Percentiles rank a stretch among this genome's conserved stretches.
Conservation (phyloP, 2,329 filamentous ascomycete species). For the Pyricularia pennisetigena region DNA sequence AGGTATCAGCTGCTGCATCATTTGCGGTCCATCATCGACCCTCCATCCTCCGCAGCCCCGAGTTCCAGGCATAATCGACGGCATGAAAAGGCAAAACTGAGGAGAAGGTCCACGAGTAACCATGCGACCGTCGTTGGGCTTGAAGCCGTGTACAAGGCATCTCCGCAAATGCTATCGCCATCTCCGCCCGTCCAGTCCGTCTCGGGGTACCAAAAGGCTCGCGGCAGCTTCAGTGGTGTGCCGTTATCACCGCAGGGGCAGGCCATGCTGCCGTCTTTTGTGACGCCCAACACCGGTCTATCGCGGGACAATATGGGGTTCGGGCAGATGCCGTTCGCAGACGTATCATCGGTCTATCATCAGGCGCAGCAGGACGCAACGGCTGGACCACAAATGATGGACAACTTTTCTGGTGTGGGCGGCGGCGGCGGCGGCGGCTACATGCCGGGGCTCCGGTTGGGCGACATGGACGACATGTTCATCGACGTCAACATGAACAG, state of each 20-base stretch:
- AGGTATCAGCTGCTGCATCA: constrained; percentile 22
- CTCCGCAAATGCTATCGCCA: not conserved
- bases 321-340: not conserved
- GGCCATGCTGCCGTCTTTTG: not conserved
- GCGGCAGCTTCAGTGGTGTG: not conserved
- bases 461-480: constrained; percentile 12
- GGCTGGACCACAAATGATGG: not conserved
- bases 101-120: not conserved
- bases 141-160: not conserved
- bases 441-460: constrained; percentile 7
- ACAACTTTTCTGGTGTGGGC: not conserved
- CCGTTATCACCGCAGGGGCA: not conserved
- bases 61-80: not conserved
- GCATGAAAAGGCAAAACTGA: not conserved
- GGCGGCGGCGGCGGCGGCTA: not conserved
- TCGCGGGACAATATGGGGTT: not conserved
- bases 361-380: not conserved
- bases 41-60: not conserved
- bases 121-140: not conserved
- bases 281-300: not conserved
- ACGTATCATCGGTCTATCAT: not conserved
- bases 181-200: not conserved
- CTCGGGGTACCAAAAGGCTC: not conserved
- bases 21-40: constrained; percentile 15
- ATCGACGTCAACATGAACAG: constrained; percentile 17